phyloP scores from a whole-genome alignment of 2,329 filamentous ascomycete species.

The Phaeosphaeriaceae sp. region DNA sequence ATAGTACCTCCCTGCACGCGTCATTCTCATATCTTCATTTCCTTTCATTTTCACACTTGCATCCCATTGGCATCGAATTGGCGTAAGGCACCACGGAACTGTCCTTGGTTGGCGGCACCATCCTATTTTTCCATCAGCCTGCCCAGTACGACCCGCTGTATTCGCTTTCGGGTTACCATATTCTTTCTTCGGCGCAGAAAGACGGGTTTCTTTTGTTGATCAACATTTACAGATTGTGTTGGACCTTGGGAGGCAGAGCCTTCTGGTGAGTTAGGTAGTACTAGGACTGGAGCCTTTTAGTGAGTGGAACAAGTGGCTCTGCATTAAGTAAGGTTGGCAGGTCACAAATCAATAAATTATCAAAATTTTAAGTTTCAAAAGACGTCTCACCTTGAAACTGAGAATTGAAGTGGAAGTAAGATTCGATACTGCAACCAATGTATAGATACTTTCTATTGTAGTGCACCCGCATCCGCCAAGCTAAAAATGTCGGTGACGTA shows the following conservation, averaged over 20 bases:
- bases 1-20: constrained; percentile 12
- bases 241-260: background rate
- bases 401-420: too few relatives aligned
- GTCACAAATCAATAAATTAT: background rate
- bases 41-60: background rate
- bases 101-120: background rate
- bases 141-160: background rate
- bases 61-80: background rate
- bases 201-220: background rate
- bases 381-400: too few relatives aligned
- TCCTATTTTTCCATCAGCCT: background rate
- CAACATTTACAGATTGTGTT: background rate
- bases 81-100: background rate
- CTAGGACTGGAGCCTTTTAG: background rate
- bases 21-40: background rate
- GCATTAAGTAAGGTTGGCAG: background rate
- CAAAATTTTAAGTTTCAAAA: too few relatives aligned
- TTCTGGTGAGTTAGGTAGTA: background rate
- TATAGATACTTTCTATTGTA: background rate
- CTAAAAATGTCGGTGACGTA: background rate
- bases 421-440: too few relatives aligned
- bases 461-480: background rate
- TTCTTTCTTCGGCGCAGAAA: background rate
- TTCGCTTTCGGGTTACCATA: background rate
- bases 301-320: background rate